Conservation (phyloP, 495 filamentous ascomycete genomes). For the Hypoxylon intermedium region DNA sequence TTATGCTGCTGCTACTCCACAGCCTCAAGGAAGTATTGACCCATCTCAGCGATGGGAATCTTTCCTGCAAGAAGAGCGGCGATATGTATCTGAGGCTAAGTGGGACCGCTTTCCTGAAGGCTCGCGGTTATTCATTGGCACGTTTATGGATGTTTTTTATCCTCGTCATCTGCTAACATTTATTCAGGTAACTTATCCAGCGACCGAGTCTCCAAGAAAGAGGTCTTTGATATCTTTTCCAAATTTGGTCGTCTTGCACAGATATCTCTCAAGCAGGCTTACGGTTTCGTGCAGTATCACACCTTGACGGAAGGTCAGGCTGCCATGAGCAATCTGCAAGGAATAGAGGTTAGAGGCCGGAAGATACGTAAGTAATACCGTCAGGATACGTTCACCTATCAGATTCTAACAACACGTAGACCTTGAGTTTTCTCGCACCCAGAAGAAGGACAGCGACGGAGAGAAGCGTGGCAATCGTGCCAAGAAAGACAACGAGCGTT, state of each 20-base stretch:
- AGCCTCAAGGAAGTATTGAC: slow-evolving; percentile 48
- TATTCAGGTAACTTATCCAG: slow-evolving; percentile 85
- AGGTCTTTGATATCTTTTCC: slow-evolving; percentile 89
- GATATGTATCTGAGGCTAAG: slow-evolving; percentile 83
- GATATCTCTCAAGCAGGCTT: slow-evolving; percentile 95
- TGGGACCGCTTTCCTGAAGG: slow-evolving; percentile 92
- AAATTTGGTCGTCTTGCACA: slow-evolving; percentile 86
- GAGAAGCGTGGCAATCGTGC: slow-evolving; percentile 43
- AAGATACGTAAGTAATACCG: slow-evolving; percentile 82
- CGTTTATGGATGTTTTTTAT: slow-evolving; percentile 44
- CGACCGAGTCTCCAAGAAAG: slow-evolving; percentile 90
- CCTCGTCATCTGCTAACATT: slow-evolving; percentile 8
- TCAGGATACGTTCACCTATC: not conserved
- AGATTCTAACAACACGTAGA: slow-evolving; percentile 60
- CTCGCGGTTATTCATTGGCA: slow-evolving; percentile 91
- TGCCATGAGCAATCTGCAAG: slow-evolving; percentile 80
- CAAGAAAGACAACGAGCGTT: slow-evolving; percentile 54
- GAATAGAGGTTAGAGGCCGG: slow-evolving; percentile 76
- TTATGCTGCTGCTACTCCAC: slow-evolving; percentile 23
- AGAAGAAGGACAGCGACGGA: slow-evolving; percentile 73
- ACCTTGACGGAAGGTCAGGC: slow-evolving; percentile 72
- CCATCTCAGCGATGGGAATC: slow-evolving; percentile 79
- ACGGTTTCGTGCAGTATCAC: slow-evolving; percentile 95
- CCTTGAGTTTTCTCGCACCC: slow-evolving; percentile 89
- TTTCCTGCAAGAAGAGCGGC: slow-evolving; percentile 79